Evolutionary conservation across 805 yeast genomes (phyloP), one percentile per base, ranked within the genome.

Genomic region (Schwanniomyces vanrijiae): DNA sequence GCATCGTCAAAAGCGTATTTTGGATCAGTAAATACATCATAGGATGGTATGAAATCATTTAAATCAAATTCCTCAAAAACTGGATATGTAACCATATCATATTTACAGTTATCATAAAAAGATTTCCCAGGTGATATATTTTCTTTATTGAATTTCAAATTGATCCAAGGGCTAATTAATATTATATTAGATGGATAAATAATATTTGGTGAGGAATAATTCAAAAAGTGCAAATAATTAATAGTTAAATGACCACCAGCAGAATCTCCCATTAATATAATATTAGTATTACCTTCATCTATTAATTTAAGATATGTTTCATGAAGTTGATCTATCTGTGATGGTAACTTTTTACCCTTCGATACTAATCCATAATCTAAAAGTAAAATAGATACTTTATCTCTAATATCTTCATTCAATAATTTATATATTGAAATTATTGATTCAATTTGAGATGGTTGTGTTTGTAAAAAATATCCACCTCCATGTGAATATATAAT

Each of bases 201-300:
- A 24, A 55, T 46, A 3, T 45, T 35, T 6, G 54, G 51, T 3
- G 19, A 31, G 3, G 24, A 19, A 10, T 46, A 50, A 26, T 47
- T 57, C 51, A 71, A 54, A 38, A 50, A 60, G 44, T 69, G 67
- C 13, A 69, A 52, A 47, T 61, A 65, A 14, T 57, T 56, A 18
- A 71, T 50, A 13, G 63, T 54, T 49, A 73, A 60, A 50, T 71
- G 62, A 1, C 73, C 76, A 22, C 77, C 77, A 8, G 76, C 76
- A 1, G 76, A 70, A 51, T 73, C 77, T 3, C 77, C 77, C 52
- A 73, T 50, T 4, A 72, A 54, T 10, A 60, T 59, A 14, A 73
- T 56, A 40, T 70, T 69, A 13, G 53, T 45, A 43, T 54, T 51
- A 0, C 65, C 63, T 11, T 57, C 66, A 0, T 43, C 37, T 20